Evolutionary conservation across 345 rosid species (phyloP), one percentile per base, ranked within the genome.

Genomic region (Cochlearia excelsa): DNA sequence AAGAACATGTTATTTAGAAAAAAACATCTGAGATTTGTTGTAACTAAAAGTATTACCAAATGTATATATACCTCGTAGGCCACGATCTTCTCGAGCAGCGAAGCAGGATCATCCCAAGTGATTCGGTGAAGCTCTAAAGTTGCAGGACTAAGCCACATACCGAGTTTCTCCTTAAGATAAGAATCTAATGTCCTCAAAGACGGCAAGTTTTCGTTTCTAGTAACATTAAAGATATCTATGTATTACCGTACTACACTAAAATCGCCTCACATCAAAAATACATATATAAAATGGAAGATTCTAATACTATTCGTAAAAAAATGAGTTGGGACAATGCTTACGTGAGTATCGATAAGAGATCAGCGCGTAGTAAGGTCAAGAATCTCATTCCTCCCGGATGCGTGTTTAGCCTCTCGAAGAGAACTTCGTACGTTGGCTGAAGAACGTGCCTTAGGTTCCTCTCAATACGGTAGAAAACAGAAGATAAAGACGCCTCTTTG

Each of bases 41-140:
- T 34, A 23, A 64, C 10, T 46, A 29, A 39, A 33, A 55, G 11
- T 7, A 33, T 9, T 27, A 33, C 6, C 23, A 6, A 71, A 48
- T 31, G n/a, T 16, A 56, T 69, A 52, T 63, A 65, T 51, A 87
- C 97, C 84, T 93, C 97, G 16, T 87, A 81, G 26, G 95, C 94
- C 45, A 93, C 94, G 64, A 93, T 89, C 77, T 89, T 93, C 75
- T 93, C 99, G 56, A 93, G 81, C 75, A 93, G 77, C 39, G 94
- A 87, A 73, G 95, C 92, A 70, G 97, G 84, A 74, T 93, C 89
- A 59, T 85, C 78, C 97, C 94, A 93, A 9, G 99, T 89, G 57
- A 89, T 83, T 40, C 87, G 97, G 67, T 80, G 92, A 74, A 93
- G 97, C 89, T 85, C 90, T 69, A 87, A 76, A 35, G 86, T 74